Conservation (phyloP, 106 monocot species). For the Alisma plantagoaquatica region DNA sequence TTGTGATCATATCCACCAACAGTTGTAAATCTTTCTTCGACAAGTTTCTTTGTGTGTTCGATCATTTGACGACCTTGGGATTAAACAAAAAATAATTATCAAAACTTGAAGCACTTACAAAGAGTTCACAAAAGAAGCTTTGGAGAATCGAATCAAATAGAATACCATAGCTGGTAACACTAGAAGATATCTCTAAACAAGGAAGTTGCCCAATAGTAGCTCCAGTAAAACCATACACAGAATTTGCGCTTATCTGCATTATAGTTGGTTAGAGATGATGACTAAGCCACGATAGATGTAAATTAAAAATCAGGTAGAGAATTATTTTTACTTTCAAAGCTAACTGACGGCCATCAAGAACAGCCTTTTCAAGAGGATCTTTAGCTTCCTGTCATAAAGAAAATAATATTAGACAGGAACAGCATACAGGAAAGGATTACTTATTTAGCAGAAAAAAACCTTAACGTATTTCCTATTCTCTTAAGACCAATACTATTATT, state of each 20-base stretch:
- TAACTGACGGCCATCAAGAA: conserved; percentile 94
- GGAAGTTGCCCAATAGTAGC: conserved; percentile 96
- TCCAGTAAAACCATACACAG: conserved; percentile 99
- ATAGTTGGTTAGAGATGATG: no score
- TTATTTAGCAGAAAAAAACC: no score
- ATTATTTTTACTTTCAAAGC: conserved; percentile 68
- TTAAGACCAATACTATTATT: no score
- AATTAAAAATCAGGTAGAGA: no score
- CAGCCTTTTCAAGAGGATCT: conserved; percentile 98
- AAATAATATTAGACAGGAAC: no score
- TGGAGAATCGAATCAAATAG: conserved; percentile 1
- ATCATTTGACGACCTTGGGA: conserved; percentile 95
- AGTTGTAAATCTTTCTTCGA: conserved; percentile 90
- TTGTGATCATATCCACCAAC: conserved; percentile 74
- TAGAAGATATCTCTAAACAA: conserved; percentile 96
- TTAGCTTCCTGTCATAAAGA: conserved; percentile 95
- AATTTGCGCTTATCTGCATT: conserved; percentile 92
- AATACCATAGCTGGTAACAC: conserved; percentile 98
- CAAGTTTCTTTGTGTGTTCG: conserved; percentile 97
- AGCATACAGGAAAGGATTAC: no score
- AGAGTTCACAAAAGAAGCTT: no score
- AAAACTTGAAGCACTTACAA: no score
- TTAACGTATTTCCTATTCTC: no score
- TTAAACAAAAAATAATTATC: conserved; percentile 3
- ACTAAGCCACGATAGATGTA: no score